Percentiles rank a stretch among this genome's conserved stretches.
Conservation (phyloP, 108 stramenopile genomes). For the Nitzschia inconspicua region DNA sequence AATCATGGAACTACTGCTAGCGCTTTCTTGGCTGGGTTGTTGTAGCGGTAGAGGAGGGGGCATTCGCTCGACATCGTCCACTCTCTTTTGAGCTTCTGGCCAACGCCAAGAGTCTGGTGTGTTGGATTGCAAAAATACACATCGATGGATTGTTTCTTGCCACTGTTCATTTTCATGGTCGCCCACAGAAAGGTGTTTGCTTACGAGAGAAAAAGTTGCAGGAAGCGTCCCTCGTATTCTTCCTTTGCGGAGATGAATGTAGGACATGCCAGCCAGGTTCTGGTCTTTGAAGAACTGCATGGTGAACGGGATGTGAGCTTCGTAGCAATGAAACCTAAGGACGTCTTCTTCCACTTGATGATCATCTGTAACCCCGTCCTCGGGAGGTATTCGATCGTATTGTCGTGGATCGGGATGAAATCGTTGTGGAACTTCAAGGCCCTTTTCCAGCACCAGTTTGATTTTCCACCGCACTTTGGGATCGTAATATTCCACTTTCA, state of each 20-base stretch:
- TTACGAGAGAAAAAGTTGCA: conserved; percentile 8
- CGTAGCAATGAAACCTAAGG: conserved; percentile 79
- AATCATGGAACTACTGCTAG: not conserved
- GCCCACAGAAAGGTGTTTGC: conserved; percentile 25
- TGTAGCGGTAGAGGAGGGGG: not conserved
- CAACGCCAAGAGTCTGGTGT: conserved; percentile 5
- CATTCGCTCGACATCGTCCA: conserved; percentile 2
- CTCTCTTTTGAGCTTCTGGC: conserved; percentile 14
- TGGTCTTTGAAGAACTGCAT: conserved; percentile 89
- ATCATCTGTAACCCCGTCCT: conserved; percentile 16
- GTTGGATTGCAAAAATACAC: conserved; percentile 29
- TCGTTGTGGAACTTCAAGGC: conserved; percentile 52
- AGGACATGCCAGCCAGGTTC: conserved; percentile 76
- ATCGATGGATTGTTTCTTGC: not conserved
- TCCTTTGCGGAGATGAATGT: conserved; percentile 59
- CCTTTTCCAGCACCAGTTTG: conserved; percentile 73
- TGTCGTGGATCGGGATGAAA: conserved; percentile 67
- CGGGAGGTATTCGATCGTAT: conserved; percentile 44
- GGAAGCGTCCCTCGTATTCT: conserved; percentile 58
- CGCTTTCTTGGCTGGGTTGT: not conserved
- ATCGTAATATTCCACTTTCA: conserved; percentile 77
- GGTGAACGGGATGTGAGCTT: conserved; percentile 88
- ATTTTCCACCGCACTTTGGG: conserved; percentile 78
- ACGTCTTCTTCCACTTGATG: too few relatives aligned
- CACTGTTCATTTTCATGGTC: not conserved